phyloP scores from a whole-genome alignment of 176 grass and related monocot species.

The Rhynchospora tenuis region DNA sequence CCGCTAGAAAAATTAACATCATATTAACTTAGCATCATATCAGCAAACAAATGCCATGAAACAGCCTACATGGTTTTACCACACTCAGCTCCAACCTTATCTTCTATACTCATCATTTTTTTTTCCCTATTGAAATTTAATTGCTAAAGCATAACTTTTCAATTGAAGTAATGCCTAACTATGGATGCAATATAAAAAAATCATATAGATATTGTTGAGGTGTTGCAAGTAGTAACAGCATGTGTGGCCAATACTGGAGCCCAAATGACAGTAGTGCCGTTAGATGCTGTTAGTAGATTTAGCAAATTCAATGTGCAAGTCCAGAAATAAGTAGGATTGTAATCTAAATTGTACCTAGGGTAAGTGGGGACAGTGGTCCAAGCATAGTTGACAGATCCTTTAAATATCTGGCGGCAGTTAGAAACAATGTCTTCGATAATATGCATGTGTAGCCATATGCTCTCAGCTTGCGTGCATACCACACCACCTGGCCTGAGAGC shows the following conservation, averaged over 20 bases:
- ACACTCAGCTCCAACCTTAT: not conserved
- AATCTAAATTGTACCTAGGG: conserved; percentile 51
- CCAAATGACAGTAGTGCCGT: not conserved
- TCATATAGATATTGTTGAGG: not conserved
- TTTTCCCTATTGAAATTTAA: not conserved
- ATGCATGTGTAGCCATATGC: conserved; percentile 99
- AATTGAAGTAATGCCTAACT: not conserved
- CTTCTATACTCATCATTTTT: not conserved
- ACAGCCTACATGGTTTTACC: not conserved
- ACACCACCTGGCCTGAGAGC: conserved; percentile 80
- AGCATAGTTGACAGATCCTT: conserved; percentile 90
- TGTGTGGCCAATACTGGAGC: not conserved
- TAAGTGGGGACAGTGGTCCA: conserved; percentile 99
- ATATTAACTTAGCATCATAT: not conserved
- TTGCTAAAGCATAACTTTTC: not conserved
- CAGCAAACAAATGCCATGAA: not conserved
- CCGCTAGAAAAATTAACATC: conserved; percentile 43
- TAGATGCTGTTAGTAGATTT: not conserved
- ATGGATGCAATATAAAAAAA: not conserved
- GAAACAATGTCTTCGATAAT: conserved; percentile 82
- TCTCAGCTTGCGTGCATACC: conserved; percentile 94
- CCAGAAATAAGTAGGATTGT: not conserved
- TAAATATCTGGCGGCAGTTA: conserved; percentile 73
- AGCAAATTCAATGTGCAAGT: not conserved
- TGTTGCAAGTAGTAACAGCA: not conserved